Conservation (phyloP, 1,139 yeast species). For the Pneumocystis canis region DNA sequence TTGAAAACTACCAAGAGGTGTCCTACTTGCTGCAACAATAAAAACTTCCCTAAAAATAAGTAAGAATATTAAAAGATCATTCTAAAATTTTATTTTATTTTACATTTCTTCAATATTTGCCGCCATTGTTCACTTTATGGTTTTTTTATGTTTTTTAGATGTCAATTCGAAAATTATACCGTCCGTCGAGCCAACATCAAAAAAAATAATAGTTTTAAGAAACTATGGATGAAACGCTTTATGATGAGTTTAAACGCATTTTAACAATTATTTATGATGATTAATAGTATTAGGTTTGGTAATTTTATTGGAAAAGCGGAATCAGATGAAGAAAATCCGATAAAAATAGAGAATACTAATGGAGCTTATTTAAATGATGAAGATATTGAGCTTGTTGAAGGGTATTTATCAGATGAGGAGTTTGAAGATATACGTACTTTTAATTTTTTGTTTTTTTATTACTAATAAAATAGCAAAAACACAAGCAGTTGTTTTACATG, state of each 20-base stretch:
- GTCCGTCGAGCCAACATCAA: neutral
- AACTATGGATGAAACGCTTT: slow-evolving; percentile 13
- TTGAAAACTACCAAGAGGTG: slow-evolving; percentile 90
- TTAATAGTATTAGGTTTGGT: slow-evolving; percentile 6
- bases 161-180: neutral
- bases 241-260: slow-evolving; percentile 8
- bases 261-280: neutral
- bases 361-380: slow-evolving; percentile 3
- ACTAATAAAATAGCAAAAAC: slow-evolving; percentile 6
- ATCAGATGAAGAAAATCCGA: slow-evolving; percentile 5
- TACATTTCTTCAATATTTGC: neutral
- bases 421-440: neutral
- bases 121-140: neutral
- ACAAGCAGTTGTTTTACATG: slow-evolving; percentile 30
- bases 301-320: slow-evolving; percentile 13
- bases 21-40: slow-evolving; percentile 81
- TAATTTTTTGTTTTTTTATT: neutral
- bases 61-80: neutral
- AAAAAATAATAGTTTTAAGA: neutral
- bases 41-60: slow-evolving; percentile 35
- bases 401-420: slow-evolving; percentile 3
- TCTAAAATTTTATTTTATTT: neutral
- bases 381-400: neutral
- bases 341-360: neutral
- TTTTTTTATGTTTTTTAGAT: neutral